Conservation (phyloP, 2,329 filamentous ascomycete species). For the Aureobasidium sp. region DNA sequence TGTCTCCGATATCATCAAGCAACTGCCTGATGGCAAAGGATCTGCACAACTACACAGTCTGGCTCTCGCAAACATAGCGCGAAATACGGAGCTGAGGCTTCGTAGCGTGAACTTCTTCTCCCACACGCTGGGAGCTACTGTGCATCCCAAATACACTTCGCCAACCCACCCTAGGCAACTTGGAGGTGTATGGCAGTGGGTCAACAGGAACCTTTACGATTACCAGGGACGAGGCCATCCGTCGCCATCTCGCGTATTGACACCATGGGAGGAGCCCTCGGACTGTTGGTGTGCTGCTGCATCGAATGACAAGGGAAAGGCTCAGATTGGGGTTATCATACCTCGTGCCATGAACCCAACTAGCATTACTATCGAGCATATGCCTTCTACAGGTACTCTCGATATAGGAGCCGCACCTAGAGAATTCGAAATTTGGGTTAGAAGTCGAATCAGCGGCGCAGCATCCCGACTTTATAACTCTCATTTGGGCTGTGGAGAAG, state of each 20-base stretch:
- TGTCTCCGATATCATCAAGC: conserved; percentile 10
- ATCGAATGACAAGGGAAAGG: conserved; percentile 46
- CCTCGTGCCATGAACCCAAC: conserved; percentile 32
- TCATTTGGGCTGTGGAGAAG: conserved; percentile 5
- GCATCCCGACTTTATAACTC: conserved; percentile 17
- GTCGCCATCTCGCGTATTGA: conserved; percentile 46
- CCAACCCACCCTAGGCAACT: conserved; percentile 35
- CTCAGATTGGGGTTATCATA: conserved; percentile 55
- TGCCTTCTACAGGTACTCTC: conserved; percentile 33
- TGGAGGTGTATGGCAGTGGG: conserved; percentile 3
- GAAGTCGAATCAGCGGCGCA: conserved; percentile 19
- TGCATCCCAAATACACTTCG: conserved; percentile 57
- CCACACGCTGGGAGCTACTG: conserved; percentile 54
- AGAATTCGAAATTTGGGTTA: conserved; percentile 40
- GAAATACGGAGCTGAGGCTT: conserved; percentile 25
- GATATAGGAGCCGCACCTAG: conserved; percentile 37
- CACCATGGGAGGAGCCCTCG: conserved; percentile 67
- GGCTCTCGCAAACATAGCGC: conserved; percentile 26
- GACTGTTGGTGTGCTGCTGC: conserved; percentile 77
- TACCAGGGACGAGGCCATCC: conserved; percentile 8
- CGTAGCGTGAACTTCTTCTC: conserved; percentile 65
- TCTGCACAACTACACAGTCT: conserved; percentile 21
- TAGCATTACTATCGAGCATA: conserved; percentile 41
- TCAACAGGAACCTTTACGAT: not conserved
- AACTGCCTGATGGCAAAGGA: conserved; percentile 16